Evolutionary conservation across 345 rosid genomes (phyloP).

Genomic region (Eucalyptus sp.): DNA sequence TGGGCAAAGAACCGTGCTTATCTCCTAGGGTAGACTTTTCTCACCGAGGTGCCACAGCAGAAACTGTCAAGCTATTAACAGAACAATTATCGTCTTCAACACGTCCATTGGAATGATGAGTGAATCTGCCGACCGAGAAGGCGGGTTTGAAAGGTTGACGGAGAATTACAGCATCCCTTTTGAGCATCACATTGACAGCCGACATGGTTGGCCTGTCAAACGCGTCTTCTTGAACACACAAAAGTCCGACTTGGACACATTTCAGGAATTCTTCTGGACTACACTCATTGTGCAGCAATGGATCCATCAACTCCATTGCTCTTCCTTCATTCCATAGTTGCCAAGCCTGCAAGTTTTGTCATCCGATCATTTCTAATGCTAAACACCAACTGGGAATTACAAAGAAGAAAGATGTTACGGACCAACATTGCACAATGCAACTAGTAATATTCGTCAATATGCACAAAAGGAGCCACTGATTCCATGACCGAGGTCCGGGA

Average conservation of each 20-base stretch:
- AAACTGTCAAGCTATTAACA: neutral
- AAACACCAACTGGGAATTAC: neutral
- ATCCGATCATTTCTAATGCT: neutral
- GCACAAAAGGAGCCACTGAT: neutral
- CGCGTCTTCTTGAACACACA: slow-evolving; percentile 38
- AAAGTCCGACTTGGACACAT: slow-evolving; percentile 31
- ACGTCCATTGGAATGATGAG: neutral
- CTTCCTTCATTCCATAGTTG: slow-evolving; percentile 23
- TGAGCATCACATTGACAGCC: slow-evolving; percentile 16
- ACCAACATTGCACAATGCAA: neutral
- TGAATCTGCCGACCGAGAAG: neutral
- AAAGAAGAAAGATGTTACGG: neutral
- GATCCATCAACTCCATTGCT: slow-evolving; percentile 23
- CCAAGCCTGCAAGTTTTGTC: slow-evolving; percentile 21
- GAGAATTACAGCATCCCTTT: slow-evolving; percentile 7
- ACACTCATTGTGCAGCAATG: slow-evolving; percentile 1
- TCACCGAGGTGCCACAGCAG: neutral
- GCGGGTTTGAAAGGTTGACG: slow-evolving; percentile 8
- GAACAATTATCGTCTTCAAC: neutral
- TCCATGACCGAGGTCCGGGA: neutral
- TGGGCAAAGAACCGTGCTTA: neutral
- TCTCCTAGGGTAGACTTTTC: neutral
- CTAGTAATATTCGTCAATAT: neutral
- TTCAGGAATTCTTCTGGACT: slow-evolving; percentile 12
- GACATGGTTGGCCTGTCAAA: slow-evolving; percentile 36